Base-by-base conservation (phyloP, 805 yeast genomes). In the Danielia oregonensis region DNA sequence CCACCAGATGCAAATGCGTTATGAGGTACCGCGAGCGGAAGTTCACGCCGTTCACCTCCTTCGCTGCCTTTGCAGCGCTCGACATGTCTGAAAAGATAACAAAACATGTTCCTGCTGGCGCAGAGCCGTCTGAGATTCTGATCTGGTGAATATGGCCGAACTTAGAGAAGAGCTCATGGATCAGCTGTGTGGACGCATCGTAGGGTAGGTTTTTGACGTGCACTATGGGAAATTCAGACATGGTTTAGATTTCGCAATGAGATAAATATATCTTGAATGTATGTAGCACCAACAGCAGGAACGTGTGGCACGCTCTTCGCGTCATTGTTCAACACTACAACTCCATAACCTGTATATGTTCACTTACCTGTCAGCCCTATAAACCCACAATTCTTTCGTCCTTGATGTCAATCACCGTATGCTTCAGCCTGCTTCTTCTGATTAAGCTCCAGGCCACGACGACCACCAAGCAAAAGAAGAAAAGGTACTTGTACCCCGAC, bases 141-240 rank as follows among this genome's bases (percentile, higher is more conserved):
- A 80, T 59, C 54, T 80, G 82, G 39, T 71, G 61, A 17, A 79
- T 67, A 28, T 69, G 67, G 2, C 85, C 86, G 49, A 64, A 77
- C 35, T 70, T 66, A 4, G 76, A 75, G 43, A 77, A 72, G 5
- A 78, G 57, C 17, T 68, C 70, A 45, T 71, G 77, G 22, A 80
- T 55, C 24, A 74, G 72, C 3, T 57, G 61, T 0, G 71, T 43
- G 4, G 72, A 57, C 1, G 72, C 62, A 17, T 66, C 67, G 47
- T 68, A 79, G 2, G 85, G 79, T 5, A 79, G 61, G 48, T 79
- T 79, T 51, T 75, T 76, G 19, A 78, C 78, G 39, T 66, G 63
- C 12, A 80, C 72, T 23, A 65, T 65, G n/a, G 71, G 71, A 24
- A 56, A 56, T 4, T 60, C 61, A 19, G 22, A 7, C 9, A 9